These are phyloP conservation scores for Ascochyta pisi DNA, from an alignment of 2,329 filamentous ascomycete species.

Conservation along the genomic window DNA sequence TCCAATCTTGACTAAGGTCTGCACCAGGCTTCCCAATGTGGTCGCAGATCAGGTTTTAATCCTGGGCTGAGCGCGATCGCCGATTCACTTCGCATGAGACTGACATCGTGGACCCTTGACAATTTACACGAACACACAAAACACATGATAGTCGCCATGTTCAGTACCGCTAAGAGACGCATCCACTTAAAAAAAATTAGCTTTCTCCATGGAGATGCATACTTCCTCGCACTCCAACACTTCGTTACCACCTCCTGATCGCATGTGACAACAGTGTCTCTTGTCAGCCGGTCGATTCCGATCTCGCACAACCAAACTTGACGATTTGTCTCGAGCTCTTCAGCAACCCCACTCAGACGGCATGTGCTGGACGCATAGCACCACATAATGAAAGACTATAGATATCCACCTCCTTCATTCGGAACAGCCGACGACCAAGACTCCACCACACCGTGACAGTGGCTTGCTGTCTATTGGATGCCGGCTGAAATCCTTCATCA, in stretches of 20 bases:
- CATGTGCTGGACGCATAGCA: conserved; percentile 4
- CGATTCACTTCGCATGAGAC: conserved; percentile 16
- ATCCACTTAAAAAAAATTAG: background rate
- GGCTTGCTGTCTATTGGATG: background rate
- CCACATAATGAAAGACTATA: background rate
- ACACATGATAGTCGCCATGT: background rate
- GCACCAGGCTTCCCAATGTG: conserved; percentile 10
- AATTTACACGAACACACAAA: conserved; percentile 1
- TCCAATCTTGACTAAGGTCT: conserved; percentile 16
- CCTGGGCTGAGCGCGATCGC: conserved; percentile 22
- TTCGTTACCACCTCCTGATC: background rate
- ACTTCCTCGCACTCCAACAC: background rate
- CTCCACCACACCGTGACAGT: background rate
- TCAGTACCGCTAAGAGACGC: background rate
- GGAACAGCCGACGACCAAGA: conserved; percentile 1
- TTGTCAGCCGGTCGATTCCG: conserved; percentile 18
- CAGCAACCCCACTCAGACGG: conserved; percentile 4
- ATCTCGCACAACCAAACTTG: conserved; percentile 1
- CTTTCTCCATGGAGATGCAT: background rate
- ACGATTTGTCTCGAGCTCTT: conserved; percentile 4
- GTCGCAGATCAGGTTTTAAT: conserved; percentile 16
- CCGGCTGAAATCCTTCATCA: background rate
- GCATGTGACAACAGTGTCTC: conserved; percentile 2
- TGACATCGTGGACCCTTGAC: conserved; percentile 4
- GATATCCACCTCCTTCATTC: conserved; percentile 1